Evolutionary conservation across 805 yeast genomes (phyloP), one percentile per base, ranked within the genome.

Genomic region (Ogataea trehalophila): DNA sequence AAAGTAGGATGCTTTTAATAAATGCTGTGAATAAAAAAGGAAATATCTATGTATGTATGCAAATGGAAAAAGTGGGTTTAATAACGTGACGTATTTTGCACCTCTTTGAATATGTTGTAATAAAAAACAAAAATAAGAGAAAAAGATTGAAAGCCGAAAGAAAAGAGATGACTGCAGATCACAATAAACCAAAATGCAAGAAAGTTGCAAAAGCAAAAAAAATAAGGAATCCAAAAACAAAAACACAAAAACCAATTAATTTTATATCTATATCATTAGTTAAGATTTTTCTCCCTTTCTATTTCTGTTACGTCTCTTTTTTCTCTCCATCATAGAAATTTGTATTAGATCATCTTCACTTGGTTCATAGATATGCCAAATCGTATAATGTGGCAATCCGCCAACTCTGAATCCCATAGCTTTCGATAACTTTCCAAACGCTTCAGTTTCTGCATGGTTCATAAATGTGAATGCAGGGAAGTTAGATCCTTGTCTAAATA

Each of bases 301-400:
- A 6, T 37, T 44, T 47, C 57, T 52, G 41, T 45, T 47, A 38
- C 69, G 58, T 67, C 87, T 76, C 65, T 77, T 80, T 57, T 75
- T 77, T 55, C 90, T 73, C 65, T 86, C 95, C 64, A 79, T 71
- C 55, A 72, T 73, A 2, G 88, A 85, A 45, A 87, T 85, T 56
- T 81, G 80, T 55, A 75, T 72, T 54, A 87, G 70, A 67, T 87
- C 95, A 59, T 87, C 92, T 64, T 84, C 91, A 68, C 91, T 84
- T 15, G 95, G 95, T 61, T 87, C 95, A 63, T 84, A 87, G 42
- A 89, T 85, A 65, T 88, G 96, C 96, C 96, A 88, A 39, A 88
- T 72, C 0, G 91, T 87, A 65, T 88, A 89, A 68, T 89, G 91
- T 5, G 96, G 96, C 53, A 89, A 73, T 0, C 97, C 97, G 36